phyloP scores from a whole-genome alignment of 2,329 filamentous ascomycete species.

The Aspergillus terreus region DNA sequence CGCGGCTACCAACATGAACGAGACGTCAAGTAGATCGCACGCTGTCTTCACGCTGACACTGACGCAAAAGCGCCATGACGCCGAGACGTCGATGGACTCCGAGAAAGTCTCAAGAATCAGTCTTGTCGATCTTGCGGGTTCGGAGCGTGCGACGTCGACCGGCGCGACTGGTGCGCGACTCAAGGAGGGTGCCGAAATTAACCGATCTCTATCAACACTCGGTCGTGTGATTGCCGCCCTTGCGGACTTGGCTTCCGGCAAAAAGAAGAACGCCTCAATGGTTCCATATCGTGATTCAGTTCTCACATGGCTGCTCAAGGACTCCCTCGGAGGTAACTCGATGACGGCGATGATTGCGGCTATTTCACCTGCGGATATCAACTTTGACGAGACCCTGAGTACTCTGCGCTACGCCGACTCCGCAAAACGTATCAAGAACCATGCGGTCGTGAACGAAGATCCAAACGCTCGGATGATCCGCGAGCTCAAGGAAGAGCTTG shows the following conservation, averaged over 20 bases:
- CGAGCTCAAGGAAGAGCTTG: constrained; percentile 92
- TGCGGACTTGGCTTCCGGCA: constrained; percentile 81
- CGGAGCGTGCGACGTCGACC: constrained; percentile 93
- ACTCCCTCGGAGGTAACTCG: constrained; percentile 95
- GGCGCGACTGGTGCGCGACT: constrained; percentile 91
- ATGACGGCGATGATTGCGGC: constrained; percentile 99
- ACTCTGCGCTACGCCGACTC: constrained; percentile 96
- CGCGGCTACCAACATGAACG: constrained; percentile 99
- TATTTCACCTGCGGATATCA: constrained; percentile 97
- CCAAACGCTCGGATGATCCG: constrained; percentile 98
- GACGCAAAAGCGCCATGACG: constrained; percentile 87
- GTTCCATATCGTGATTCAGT: constrained; percentile 97
- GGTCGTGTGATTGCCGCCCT: constrained; percentile 96
- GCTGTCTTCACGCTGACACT: constrained; percentile 96
- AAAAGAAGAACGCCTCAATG: constrained; percentile 69
- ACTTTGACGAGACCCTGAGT: constrained; percentile 95
- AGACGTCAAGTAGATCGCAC: constrained; percentile 96
- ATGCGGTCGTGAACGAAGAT: constrained; percentile 98
- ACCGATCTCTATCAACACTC: constrained; percentile 89
- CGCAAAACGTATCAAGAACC: constrained; percentile 99
- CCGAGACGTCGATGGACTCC: constrained; percentile 92
- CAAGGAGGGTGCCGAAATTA: constrained; percentile 98
- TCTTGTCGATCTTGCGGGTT: constrained; percentile 95
- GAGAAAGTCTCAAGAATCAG: constrained; percentile 98
- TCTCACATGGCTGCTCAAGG: constrained; percentile 93